These are phyloP conservation scores for Umbelopsis sp. DNA, from an alignment of 192 early-diverging fungal genomes.

Conservation along the genomic window DNA sequence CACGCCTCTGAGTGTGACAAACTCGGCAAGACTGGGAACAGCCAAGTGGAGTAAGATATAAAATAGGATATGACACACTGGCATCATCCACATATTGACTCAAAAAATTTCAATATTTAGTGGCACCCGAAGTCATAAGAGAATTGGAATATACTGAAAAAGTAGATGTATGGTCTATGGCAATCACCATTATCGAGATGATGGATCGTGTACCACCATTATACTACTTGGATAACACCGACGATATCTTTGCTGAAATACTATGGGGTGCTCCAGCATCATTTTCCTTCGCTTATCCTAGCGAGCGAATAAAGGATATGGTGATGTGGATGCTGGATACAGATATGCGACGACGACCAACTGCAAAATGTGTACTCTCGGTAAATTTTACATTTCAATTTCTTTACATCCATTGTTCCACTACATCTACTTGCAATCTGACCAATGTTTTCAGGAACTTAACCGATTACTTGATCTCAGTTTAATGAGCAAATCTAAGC, in stretches of 20 bases:
- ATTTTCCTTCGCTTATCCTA: conserved; percentile 32
- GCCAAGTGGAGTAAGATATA: conserved; percentile 28
- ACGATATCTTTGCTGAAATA: conserved; percentile 38
- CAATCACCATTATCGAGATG: conserved; percentile 46
- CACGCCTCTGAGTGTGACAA: conserved; percentile 45
- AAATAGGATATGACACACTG: neutral
- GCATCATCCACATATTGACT: neutral
- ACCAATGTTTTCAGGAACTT: conserved; percentile 6
- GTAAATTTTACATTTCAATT: neutral
- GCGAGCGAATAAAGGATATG: conserved; percentile 12
- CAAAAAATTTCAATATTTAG: conserved; percentile 7
- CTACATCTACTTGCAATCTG: neutral
- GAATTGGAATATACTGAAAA: conserved; percentile 44
- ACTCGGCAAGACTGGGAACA: conserved; percentile 31
- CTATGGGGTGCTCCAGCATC: conserved; percentile 25
- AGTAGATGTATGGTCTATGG: conserved; percentile 51
- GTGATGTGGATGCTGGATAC: conserved; percentile 29
- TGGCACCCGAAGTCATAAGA: conserved; percentile 51
- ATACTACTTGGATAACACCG: conserved; percentile 38
- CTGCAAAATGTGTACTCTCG: conserved; percentile 25
- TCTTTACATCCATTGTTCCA: neutral
- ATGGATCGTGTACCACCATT: conserved; percentile 45
- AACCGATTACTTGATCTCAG: conserved; percentile 17
- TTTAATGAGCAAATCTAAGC: conserved; percentile 16
- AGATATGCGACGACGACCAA: conserved; percentile 22